Base-by-base conservation (phyloP, 2,329 filamentous ascomycete species). In the Phialocephala subalpina region DNA sequence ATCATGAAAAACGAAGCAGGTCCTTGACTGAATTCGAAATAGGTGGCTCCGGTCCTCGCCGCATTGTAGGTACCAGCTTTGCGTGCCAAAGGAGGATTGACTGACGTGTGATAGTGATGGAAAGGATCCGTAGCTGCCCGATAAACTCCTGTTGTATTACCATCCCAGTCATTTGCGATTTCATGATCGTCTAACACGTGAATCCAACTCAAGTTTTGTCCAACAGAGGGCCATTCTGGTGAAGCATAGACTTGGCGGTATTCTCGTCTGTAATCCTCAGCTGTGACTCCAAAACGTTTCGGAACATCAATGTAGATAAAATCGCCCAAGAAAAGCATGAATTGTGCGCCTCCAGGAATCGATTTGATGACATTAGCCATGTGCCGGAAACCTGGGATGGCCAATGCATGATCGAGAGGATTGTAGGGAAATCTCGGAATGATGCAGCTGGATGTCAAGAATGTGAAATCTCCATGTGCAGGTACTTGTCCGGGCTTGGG, bases 131-230 rank as follows among this genome's bases (percentile, higher is more conserved):
- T 71, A 20, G 73, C 72, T 63, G 72, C 68, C 25, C 66, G 47
- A 40, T 93, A 97, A 0, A 97, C 86, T 6, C 92, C 92, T 0
- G 92, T 94, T 16, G 87, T 90, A 76, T 95, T 96, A 20, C 86
- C 84, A 66, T 91, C 89, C 94, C 94, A 98, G 79, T 98, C 96
- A 73, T 99, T 98, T 5, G 87, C 87, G 68, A 99, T 97, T 77
- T 99, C 96, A 74, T 99, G 96, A 77, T 99, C 96, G 75, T 99
- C 96, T 16, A 97, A 86, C 1, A 97, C 94, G 75, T 99, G 96
- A 53, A 98, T 93, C 96, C 96, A 99, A 73, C 94, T 97, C n/a
- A 98, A 82, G 63, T 93, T 90, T 71, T 91, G 84, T 0, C 88
- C 88, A 12, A 92, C 89, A 0, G 88, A 82, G 0, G 87, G 83